Evolutionary conservation across 1,284 basidiomycete genomes (phyloP), one percentile per base, ranked within the genome.

Genomic region (Ganoderma lingzhi): DNA sequence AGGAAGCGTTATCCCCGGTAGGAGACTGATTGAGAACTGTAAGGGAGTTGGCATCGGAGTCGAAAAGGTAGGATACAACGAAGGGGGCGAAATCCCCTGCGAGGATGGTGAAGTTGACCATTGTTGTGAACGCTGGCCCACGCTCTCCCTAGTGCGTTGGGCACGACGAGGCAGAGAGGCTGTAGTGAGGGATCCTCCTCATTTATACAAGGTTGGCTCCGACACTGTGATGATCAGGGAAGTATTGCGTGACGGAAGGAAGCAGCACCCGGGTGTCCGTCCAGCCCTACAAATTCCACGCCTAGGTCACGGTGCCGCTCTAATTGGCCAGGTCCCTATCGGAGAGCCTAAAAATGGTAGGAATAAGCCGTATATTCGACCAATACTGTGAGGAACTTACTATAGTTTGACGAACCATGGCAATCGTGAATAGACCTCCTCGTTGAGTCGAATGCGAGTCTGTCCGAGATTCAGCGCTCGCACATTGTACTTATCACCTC

Each of bases 31-130:
- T 82, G 45, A 83, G 65, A 4, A 90, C 78, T 5, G 82, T 81
- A 56, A 90, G 79, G 12, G 84, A 80, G 8, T 81, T 83, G 5
- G 83, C 80, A 45, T 82, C 80, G 17, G 85, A 79, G 75, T 87
- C 84, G 80, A 90, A 90, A 53, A 87, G 75, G 77, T 90, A 90
- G 1, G 87, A 85, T n/a, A 87, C 87, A 70, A 90, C 82, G 73
- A 90, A 89, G 53, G 84, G 79, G 67, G 85, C 82, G 75, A 88
- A 90, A 10, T 88, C 88, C 42, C 89, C 89, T 30, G 88, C 88
- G 56, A 90, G 81, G 65, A 91, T 88, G 14, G 84, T 88, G 77
- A 88, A 87, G 67, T 86, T 82, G 73, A 89, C 87, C 87, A 89
- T 89, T 2, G 39, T 41, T 9, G 39, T 41, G 10, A 41, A 41